Evolutionary conservation across 768 basidiomycete genomes (phyloP).

Genomic region (Hortiboletus flavorubellus): DNA sequence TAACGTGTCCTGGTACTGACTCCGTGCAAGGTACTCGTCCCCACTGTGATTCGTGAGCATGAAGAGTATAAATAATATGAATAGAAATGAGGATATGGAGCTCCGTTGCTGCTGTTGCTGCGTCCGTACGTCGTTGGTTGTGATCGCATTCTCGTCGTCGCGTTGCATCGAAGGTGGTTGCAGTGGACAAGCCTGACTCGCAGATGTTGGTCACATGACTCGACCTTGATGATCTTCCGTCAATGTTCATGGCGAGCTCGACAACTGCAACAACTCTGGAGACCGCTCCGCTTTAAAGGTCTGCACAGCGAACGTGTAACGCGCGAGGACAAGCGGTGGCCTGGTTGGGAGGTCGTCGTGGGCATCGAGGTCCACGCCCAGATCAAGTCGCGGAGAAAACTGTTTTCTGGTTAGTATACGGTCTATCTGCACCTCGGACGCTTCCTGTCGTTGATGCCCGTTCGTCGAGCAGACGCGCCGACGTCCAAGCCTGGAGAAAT

Average conservation of each 20-base stretch:
- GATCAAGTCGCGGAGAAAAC: constrained; percentile 80
- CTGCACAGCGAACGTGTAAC: constrained; percentile 4
- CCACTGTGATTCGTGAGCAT: constrained; percentile 74
- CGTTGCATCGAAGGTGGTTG: constrained; percentile 21
- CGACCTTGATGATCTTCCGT: constrained; percentile 20
- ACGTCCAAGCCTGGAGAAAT: constrained; percentile 45
- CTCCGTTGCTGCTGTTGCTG: constrained; percentile 45
- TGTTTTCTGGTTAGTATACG: constrained; percentile 68
- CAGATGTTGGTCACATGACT: constrained; percentile 22
- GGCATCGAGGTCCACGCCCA: constrained; percentile 97
- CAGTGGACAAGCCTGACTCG: not conserved
- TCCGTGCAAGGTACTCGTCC: constrained; percentile 61
- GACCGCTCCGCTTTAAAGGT: not conserved
- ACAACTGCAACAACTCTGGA: constrained; percentile 16
- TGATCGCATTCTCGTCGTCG: constrained; percentile 20
- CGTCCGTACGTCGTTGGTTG: constrained; percentile 8
- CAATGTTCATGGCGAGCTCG: constrained; percentile 13
- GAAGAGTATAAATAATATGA: constrained; percentile 72
- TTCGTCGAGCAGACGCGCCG: constrained; percentile 32
- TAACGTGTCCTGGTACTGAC: constrained; percentile 66
- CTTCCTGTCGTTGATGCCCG: not conserved
- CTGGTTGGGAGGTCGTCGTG: constrained; percentile 85
- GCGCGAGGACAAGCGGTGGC: constrained; percentile 50
- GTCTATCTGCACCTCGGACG: not conserved
- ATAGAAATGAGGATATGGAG: constrained; percentile 69